Percentiles rank a stretch among this genome's conserved stretches.
These are phyloP conservation scores for Teratosphaeria gauchensis DNA, from an alignment of 2,329 filamentous ascomycete species.

Conservation along the genomic window DNA sequence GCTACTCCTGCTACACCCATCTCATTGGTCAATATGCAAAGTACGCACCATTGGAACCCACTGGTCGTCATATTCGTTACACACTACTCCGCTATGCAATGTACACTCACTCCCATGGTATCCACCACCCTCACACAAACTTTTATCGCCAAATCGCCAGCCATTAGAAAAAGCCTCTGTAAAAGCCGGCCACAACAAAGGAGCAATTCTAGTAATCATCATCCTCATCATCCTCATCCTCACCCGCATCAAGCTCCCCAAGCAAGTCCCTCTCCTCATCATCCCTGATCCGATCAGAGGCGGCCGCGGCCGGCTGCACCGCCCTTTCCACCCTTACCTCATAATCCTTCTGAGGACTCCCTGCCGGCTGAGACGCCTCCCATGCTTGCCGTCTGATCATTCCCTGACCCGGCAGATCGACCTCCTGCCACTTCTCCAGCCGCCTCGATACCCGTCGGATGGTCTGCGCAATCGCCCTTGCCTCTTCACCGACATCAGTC, in stretches of 20 bases:
- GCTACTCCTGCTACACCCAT: too few relatives aligned
- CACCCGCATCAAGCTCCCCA: slow-evolving; percentile 28
- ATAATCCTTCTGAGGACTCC: neutral
- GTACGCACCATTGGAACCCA: neutral
- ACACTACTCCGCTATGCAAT: neutral
- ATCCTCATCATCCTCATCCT: slow-evolving; percentile 28
- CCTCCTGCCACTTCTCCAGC: slow-evolving; percentile 57
- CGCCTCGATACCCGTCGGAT: slow-evolving; percentile 55
- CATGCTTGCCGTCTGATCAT: slow-evolving; percentile 16
- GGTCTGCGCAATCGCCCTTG: slow-evolving; percentile 55
- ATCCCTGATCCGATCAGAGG: slow-evolving; percentile 22
- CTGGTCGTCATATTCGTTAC: neutral
- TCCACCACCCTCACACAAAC: neutral
- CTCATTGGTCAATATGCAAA: too few relatives aligned
- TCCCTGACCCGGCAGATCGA: slow-evolving; percentile 19
- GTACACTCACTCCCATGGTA: neutral
- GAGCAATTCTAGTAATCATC: slow-evolving; percentile 9
- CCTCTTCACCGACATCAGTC: slow-evolving; percentile 71
- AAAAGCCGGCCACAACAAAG: neutral
- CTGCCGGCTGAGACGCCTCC: slow-evolving; percentile 6
- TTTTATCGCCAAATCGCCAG: neutral
- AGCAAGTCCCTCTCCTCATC: slow-evolving; percentile 30
- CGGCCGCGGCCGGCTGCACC: neutral
- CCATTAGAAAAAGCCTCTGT: neutral
- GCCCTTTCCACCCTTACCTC: neutral